Evolutionary conservation across 495 filamentous ascomycete genomes (phyloP), one percentile per base, ranked within the genome.

Genomic region (Aspergillus homomorphus): DNA sequence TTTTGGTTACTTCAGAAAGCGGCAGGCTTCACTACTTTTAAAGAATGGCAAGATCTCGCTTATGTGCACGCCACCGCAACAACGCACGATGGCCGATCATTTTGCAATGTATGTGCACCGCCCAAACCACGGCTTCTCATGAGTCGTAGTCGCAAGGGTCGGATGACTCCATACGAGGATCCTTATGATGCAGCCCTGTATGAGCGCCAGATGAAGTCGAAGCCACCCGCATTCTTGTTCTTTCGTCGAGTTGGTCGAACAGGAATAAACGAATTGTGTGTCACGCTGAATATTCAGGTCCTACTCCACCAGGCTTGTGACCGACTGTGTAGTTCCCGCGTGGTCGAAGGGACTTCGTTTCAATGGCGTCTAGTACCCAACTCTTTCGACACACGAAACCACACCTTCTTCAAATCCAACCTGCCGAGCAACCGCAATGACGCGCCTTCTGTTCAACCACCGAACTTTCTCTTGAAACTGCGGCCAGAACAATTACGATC

Each of bases 401-500:
- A 70, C 18, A 30, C 19, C 3, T 72, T 73, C 28, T 62, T 65
- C 3, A 59, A 62, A 10, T 83, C 84, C 51, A 51, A 51, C 1
- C 52, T 86, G 6, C 61, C 30, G 15, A 74, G 67, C 61, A 87
- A 86, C 56, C 73, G 70, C 16, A 54, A 66, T 0, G 79, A 85
- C 45, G 4, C 12, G 7, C 52, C 57, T 15, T 66, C 65, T 19
- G 20, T 4, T 5, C 77, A 76, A 33, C 77, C 79, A 12, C 77
- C 79, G 2, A 61, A 67, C 12, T 82, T 74, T 26, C 57, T 53
- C 9, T 65, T 83, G 1, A 6, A 41, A 4, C 53, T 77, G 28
- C 73, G 81, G n/a, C 66, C 68, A 0, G 84, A 86, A 56, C 87
- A 90, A 53, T 68, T 77, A n/a, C 72, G 78, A 21, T 85, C 82